A percentile compares a stretch with the other conserved stretches of the same genome.
phyloP scores from a whole-genome alignment of 148 eudicot species.

The Dysphania ambrosioides region DNA sequence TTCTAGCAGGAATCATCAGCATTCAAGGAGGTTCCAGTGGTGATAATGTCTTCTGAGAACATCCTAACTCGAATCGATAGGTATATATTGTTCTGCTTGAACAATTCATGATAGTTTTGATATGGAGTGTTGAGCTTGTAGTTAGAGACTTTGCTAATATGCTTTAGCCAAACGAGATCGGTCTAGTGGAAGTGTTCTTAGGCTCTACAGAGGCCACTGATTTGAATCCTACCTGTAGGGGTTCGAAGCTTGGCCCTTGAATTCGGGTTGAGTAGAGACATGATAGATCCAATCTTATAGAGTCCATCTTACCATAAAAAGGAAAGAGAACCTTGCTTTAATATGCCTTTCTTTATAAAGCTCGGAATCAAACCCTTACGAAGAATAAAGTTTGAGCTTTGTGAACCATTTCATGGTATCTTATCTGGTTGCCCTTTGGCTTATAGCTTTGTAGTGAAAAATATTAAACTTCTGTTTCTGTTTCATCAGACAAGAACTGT shows the following conservation, averaged over 20 bases:
- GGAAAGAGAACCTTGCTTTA: no score
- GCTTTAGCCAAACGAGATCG: background rate
- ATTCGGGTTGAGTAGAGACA: background rate
- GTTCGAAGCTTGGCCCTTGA: no score
- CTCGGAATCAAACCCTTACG: background rate
- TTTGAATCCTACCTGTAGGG: background rate
- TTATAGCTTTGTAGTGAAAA: background rate
- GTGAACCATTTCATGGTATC: background rate
- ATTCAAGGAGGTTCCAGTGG: conserved; percentile 45
- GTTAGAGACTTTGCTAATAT: background rate
- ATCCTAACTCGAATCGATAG: conserved; percentile 45
- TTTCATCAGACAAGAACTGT: conserved; percentile 23
- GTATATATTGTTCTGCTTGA: conserved; percentile 25
- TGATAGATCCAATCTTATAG: background rate
- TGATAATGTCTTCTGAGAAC: conserved; percentile 52
- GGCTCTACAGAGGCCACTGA: background rate
- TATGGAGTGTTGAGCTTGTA: background rate
- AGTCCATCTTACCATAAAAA: background rate
- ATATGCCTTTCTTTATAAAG: background rate
- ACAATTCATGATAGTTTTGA: background rate
- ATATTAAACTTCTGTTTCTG: conserved; percentile 2
- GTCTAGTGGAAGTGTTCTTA: background rate
- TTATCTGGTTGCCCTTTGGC: background rate
- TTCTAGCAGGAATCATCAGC: conserved; percentile 39
- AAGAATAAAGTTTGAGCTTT: background rate